Evolutionary conservation across 257 asterid species (phyloP).

Genomic region (Capsicum chinense): DNA sequence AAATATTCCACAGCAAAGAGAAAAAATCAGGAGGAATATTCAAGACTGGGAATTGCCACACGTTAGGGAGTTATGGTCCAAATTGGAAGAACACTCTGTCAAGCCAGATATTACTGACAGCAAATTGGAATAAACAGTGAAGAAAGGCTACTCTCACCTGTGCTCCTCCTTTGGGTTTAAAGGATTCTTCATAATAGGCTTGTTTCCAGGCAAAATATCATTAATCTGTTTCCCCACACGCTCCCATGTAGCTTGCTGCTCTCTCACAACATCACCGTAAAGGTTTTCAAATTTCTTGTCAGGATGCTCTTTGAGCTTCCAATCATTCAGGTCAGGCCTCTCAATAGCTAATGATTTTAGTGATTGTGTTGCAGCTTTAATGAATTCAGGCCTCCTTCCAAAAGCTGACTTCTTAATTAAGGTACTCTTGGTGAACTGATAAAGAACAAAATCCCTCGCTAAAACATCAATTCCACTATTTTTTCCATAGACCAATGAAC

Average conservation of each 20-base stretch:
- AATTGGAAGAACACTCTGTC: background rate
- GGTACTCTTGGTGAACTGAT: constrained; percentile 62
- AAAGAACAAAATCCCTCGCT: constrained; percentile 70
- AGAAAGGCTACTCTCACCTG: background rate
- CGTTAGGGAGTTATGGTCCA: background rate
- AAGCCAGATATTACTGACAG: background rate
- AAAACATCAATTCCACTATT: constrained; percentile 44
- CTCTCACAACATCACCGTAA: constrained; percentile 54
- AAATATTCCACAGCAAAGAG: background rate
- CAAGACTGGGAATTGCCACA: background rate
- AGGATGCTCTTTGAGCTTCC: constrained; percentile 79
- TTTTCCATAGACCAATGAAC: constrained; percentile 49
- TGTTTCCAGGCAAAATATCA: constrained; percentile 31
- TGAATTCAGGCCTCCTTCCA: constrained; percentile 34
- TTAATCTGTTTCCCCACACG: constrained; percentile 46
- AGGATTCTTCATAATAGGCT: constrained; percentile 43
- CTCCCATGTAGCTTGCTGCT: constrained; percentile 65
- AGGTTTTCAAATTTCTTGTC: constrained; percentile 60
- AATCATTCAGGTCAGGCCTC: constrained; percentile 58
- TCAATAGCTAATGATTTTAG: constrained; percentile 60
- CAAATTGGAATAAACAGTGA: background rate
- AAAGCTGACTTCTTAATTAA: constrained; percentile 42
- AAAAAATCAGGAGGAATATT: constrained; percentile 8
- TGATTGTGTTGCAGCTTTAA: constrained; percentile 48
- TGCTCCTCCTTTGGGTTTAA: constrained; percentile 13